phyloP scores from a whole-genome alignment of 2,329 filamentous ascomycete genomes.

The Verticillium tricorpus region DNA sequence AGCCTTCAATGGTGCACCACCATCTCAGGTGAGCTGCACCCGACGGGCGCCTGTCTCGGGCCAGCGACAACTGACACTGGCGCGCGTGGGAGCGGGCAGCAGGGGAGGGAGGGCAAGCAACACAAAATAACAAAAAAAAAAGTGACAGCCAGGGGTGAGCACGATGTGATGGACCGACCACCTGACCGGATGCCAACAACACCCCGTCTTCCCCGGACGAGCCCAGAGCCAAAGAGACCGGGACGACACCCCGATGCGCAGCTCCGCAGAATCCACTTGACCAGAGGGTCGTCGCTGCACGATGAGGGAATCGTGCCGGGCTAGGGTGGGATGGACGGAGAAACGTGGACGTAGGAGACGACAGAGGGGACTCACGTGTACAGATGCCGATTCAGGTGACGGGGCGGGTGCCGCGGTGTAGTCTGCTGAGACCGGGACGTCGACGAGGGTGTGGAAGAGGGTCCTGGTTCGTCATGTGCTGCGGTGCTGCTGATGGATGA shows the following conservation, averaged over 20 bases:
- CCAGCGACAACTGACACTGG: not conserved
- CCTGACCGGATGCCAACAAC: constrained; percentile 1
- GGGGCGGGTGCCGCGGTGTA: not conserved
- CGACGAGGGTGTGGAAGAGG: not conserved
- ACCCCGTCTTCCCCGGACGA: not conserved
- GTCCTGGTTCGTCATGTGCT: not conserved
- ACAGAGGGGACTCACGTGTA: not conserved
- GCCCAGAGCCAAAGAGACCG: not conserved
- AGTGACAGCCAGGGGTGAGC: not conserved
- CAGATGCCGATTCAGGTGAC: not conserved
- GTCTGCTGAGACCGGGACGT: not conserved
- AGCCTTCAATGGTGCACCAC: no score
- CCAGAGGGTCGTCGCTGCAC: not conserved
- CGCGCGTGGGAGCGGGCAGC: not conserved
- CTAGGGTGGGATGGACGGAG: not conserved
- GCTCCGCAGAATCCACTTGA: constrained; percentile 4
- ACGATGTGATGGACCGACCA: not conserved
- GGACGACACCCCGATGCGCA: not conserved
- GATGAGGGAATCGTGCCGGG: not conserved
- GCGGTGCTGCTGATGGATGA: not conserved
- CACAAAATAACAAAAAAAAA: not conserved
- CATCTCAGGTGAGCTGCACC: not conserved
- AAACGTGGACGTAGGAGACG: not conserved
- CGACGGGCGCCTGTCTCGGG: not conserved
- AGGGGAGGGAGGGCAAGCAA: not conserved